A percentile compares a stretch with the other conserved stretches of the same genome.
Evolutionary conservation across 306 rosid species (phyloP).

Genomic region (Hippophae gyantsensis): DNA sequence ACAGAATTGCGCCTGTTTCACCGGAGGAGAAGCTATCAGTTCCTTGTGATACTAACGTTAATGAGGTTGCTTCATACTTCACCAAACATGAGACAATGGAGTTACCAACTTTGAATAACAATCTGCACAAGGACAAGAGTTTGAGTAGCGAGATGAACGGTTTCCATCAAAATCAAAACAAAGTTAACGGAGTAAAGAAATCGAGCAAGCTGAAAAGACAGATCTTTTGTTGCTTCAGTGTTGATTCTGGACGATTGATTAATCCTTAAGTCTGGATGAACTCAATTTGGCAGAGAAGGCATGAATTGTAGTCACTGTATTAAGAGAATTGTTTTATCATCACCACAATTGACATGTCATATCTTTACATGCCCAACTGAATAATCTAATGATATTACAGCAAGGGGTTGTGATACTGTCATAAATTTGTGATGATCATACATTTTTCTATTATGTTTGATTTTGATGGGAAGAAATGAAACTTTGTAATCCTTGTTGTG

Average conservation of each 20-base stretch:
- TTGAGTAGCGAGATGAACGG: conserved; percentile 7
- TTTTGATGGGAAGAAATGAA: too few species aligned
- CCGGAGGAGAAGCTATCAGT: conserved; percentile 31
- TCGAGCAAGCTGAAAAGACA: conserved; percentile 16
- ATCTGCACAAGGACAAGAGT: conserved; percentile 8
- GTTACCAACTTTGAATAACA: conserved; percentile 17
- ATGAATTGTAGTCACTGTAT: neutral
- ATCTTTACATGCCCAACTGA: too few species aligned
- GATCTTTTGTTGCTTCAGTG: conserved; percentile 25
- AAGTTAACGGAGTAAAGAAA: conserved; percentile 18
- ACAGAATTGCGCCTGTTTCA: conserved; percentile 59
- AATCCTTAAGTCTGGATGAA: neutral
- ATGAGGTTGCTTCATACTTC: conserved; percentile 20
- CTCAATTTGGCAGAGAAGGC: neutral
- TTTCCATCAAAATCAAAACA: conserved; percentile 18
- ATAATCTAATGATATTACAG: too few species aligned
- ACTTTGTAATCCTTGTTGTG: too few species aligned
- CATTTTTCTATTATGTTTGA: too few species aligned
- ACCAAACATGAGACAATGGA: conserved; percentile 17
- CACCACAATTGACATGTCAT: too few species aligned
- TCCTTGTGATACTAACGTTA: conserved; percentile 22
- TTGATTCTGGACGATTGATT: neutral
- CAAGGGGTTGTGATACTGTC: too few species aligned
- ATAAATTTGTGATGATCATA: too few species aligned
- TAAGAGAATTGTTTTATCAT: too few species aligned